Evolutionary conservation across 2,329 filamentous ascomycete species (phyloP).

Genomic region (Didymella exigua): DNA sequence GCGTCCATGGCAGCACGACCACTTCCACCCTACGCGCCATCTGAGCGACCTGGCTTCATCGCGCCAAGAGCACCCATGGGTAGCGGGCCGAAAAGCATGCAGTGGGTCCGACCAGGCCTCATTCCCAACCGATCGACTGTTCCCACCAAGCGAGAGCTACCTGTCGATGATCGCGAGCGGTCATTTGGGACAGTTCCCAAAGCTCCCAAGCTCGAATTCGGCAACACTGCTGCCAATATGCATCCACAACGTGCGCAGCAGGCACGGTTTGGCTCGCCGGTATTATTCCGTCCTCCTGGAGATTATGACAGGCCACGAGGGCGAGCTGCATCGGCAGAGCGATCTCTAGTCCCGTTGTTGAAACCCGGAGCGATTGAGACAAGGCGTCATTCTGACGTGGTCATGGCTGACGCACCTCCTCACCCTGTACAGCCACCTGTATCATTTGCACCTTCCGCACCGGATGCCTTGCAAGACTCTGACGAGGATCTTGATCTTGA

Average conservation of each 20-base stretch:
- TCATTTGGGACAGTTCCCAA: slow-evolving; percentile 40
- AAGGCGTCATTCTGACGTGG: slow-evolving; percentile 42
- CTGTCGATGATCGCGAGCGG: slow-evolving; percentile 51
- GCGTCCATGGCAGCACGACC: slow-evolving; percentile 38
- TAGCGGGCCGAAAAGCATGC: slow-evolving; percentile 44
- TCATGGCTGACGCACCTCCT: slow-evolving; percentile 44
- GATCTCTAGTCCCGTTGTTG: slow-evolving; percentile 27
- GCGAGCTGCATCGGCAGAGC: slow-evolving; percentile 30
- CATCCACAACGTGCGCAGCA: slow-evolving; percentile 31
- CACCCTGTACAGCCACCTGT: slow-evolving; percentile 32
- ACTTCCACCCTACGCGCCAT: slow-evolving; percentile 37
- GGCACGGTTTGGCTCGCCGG: slow-evolving; percentile 33
- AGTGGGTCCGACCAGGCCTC: slow-evolving; percentile 53
- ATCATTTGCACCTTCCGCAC: slow-evolving; percentile 40
- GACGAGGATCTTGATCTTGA: slow-evolving; percentile 56
- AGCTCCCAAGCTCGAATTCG: slow-evolving; percentile 40
- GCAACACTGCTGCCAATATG: slow-evolving; percentile 20
- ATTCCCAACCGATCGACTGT: slow-evolving; percentile 42
- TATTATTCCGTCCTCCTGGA: slow-evolving; percentile 21
- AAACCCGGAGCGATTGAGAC: slow-evolving; percentile 38
- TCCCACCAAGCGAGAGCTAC: slow-evolving; percentile 54
- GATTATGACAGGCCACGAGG: slow-evolving; percentile 28
- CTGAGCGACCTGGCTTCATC: slow-evolving; percentile 37
- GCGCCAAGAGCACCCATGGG: slow-evolving; percentile 42
- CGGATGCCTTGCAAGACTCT: slow-evolving; percentile 47